A percentile compares a stretch with the other conserved stretches of the same genome.
Evolutionary conservation across 176 grass and related monocot genomes (phyloP).

Genomic region (Canna indica): DNA sequence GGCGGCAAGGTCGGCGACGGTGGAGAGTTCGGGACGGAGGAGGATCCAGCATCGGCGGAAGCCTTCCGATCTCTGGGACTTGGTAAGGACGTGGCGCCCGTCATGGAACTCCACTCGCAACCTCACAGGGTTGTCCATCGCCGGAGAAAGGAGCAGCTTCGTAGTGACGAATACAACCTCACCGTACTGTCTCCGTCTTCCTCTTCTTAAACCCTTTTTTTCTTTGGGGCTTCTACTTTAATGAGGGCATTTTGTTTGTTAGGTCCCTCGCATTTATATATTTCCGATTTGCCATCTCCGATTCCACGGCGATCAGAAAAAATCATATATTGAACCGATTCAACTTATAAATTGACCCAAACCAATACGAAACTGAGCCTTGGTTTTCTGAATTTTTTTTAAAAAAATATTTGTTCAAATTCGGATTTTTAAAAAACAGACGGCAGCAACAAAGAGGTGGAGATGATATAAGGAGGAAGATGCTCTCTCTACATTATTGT

Average conservation of each 20-base stretch:
- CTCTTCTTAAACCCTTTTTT: background rate
- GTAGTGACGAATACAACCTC: background rate
- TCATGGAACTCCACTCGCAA: conserved; percentile 54
- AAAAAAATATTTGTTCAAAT: too few species aligned
- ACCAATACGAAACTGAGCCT: too few species aligned
- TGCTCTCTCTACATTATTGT: too few species aligned
- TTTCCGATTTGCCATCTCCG: background rate
- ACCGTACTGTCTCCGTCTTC: background rate
- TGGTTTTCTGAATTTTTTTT: too few species aligned
- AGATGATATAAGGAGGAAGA: too few species aligned
- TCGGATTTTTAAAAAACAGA: too few species aligned
- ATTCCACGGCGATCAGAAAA: too few species aligned
- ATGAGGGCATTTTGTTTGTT: too few species aligned
- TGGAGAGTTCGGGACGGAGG: conserved; percentile 45
- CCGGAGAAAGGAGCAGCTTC: background rate
- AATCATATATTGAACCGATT: too few species aligned
- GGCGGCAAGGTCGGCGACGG: conserved; percentile 43
- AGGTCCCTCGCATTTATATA: background rate
- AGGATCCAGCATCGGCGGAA: conserved; percentile 69
- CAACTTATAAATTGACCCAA: too few species aligned
- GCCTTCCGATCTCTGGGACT: conserved; percentile 33
- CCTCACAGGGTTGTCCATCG: conserved; percentile 23
- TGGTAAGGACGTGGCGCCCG: conserved; percentile 35
- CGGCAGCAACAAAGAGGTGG: too few species aligned
- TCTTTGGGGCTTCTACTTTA: background rate